These are phyloP conservation scores for Neurospora sp. DNA, from an alignment of 2,329 filamentous ascomycete genomes.

Conservation along the genomic window DNA sequence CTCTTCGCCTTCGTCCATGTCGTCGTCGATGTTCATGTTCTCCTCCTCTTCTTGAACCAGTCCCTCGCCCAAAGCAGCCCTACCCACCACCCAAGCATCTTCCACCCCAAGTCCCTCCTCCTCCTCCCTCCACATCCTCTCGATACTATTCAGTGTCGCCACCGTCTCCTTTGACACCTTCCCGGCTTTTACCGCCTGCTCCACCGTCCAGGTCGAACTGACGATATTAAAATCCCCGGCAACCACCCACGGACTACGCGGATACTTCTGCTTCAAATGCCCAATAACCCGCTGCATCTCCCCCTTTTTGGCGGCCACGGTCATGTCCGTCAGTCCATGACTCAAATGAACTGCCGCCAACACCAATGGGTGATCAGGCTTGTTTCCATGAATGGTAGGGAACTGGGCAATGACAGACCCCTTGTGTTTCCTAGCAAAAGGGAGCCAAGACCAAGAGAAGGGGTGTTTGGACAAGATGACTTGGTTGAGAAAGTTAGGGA, in stretches of 20 bases:
- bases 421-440: constrained; percentile 47
- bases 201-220: constrained; percentile 47
- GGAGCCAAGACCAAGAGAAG: constrained; percentile 46
- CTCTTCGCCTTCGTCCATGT: constrained; percentile 15
- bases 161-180: constrained; percentile 41
- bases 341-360: constrained; percentile 53
- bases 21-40: constrained; percentile 10
- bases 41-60: constrained; percentile 28
- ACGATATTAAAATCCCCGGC: constrained; percentile 57
- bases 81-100: constrained; percentile 42
- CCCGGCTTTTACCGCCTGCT: constrained; percentile 40
- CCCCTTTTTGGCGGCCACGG: constrained; percentile 44
- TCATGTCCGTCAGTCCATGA: constrained; percentile 48
- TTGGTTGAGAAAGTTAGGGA: constrained; percentile 51
- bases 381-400: constrained; percentile 3
- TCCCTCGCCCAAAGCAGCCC: constrained; percentile 33
- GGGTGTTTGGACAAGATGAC: constrained; percentile 47
- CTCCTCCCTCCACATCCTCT: constrained; percentile 34
- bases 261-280: constrained; percentile 33
- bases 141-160: constrained; percentile 33
- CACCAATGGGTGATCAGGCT: constrained; percentile 29
- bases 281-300: constrained; percentile 43
- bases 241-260: constrained; percentile 41
- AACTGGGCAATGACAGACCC: constrained; percentile 41
- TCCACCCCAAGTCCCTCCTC: constrained; percentile 28